Evolutionary conservation across 2,329 filamentous ascomycete genomes (phyloP).

Genomic region (Drechslerella dactyloides): DNA sequence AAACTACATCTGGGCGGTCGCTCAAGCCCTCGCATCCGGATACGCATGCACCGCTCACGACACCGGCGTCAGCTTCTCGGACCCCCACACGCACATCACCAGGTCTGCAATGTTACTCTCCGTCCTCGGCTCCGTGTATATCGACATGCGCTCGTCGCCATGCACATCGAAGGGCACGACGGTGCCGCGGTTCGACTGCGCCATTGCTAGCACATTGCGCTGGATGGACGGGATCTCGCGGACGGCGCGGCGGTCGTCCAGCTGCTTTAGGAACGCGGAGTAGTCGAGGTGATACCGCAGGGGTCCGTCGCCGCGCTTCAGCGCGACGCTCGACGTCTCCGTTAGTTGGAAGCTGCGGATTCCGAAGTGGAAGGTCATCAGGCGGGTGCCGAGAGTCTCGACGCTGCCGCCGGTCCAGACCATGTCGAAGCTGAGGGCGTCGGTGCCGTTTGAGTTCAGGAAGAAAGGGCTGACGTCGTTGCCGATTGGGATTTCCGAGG

Average conservation of each 20-base stretch:
- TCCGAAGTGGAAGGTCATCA: slow-evolving; percentile 47
- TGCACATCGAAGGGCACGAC: slow-evolving; percentile 32
- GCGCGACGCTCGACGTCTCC: slow-evolving; percentile 36
- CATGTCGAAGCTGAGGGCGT: slow-evolving; percentile 45
- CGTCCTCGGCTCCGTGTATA: slow-evolving; percentile 43
- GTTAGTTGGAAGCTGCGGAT: slow-evolving; percentile 48
- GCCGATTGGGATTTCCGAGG: slow-evolving; percentile 32
- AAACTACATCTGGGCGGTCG: too few relatives aligned
- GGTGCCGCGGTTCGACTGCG: slow-evolving; percentile 38
- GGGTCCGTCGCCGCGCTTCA: slow-evolving; percentile 22
- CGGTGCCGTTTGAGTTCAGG: slow-evolving; percentile 48
- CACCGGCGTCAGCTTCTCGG: slow-evolving; percentile 24
- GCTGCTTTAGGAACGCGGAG: slow-evolving; percentile 32
- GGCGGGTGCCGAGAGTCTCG: slow-evolving; percentile 39
- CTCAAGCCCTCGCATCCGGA: too few relatives aligned
- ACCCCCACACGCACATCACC: slow-evolving; percentile 50
- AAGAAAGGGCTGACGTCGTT: slow-evolving; percentile 38
- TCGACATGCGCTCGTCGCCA: slow-evolving; percentile 49
- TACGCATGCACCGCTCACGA: too few relatives aligned
- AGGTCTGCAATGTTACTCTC: slow-evolving; percentile 47
- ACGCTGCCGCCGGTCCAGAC: slow-evolving; percentile 44
- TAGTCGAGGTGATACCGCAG: slow-evolving; percentile 44
- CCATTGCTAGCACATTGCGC: slow-evolving; percentile 36
- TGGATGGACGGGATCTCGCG: slow-evolving; percentile 45
- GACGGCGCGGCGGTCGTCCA: background rate